Evolutionary conservation across 2,329 filamentous ascomycete genomes (phyloP).

Genomic region (Alternaria sp.): DNA sequence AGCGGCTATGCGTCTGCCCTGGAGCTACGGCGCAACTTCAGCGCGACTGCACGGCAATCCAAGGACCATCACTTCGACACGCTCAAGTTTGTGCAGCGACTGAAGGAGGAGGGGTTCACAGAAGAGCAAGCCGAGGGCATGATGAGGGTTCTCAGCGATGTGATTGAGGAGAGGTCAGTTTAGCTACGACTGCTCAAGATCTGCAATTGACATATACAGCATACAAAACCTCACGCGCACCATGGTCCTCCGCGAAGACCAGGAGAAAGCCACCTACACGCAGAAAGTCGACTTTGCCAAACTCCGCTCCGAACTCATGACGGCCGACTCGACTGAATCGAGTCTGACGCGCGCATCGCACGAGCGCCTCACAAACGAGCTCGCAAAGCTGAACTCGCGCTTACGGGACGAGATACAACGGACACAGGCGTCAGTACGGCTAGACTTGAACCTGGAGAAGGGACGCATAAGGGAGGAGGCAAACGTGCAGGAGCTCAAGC

Average conservation of each 20-base stretch:
- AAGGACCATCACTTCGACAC: constrained; percentile 98
- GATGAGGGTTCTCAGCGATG: constrained; percentile 96
- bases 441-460: constrained; percentile 96
- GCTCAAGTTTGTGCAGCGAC: constrained; percentile 90
- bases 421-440: constrained; percentile 88
- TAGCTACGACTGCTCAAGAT: not conserved
- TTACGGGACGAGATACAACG: constrained; percentile 92
- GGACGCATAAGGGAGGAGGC: constrained; percentile 95
- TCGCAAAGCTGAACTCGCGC: constrained; percentile 89
- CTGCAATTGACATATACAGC: constrained; percentile 53
- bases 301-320: constrained; percentile 90
- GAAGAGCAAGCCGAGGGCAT: constrained; percentile 96
- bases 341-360: constrained; percentile 87
- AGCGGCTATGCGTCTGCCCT: constrained; percentile 8
- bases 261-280: constrained; percentile 76
- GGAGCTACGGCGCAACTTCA: constrained; percentile 59
- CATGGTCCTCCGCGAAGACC: constrained; percentile 96
- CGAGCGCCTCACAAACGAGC: constrained; percentile 90
- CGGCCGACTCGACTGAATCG: constrained; percentile 88
- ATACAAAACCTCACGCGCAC: constrained; percentile 97
- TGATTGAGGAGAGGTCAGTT: constrained; percentile 86
- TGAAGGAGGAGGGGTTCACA: constrained; percentile 91
- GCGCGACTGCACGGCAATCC: constrained; percentile 65
- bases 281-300: constrained; percentile 99
- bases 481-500: constrained; percentile 94